Evolutionary conservation across 495 filamentous ascomycete species (phyloP), one percentile per base, ranked within the genome.

Genomic region (Penicillium desertorum): DNA sequence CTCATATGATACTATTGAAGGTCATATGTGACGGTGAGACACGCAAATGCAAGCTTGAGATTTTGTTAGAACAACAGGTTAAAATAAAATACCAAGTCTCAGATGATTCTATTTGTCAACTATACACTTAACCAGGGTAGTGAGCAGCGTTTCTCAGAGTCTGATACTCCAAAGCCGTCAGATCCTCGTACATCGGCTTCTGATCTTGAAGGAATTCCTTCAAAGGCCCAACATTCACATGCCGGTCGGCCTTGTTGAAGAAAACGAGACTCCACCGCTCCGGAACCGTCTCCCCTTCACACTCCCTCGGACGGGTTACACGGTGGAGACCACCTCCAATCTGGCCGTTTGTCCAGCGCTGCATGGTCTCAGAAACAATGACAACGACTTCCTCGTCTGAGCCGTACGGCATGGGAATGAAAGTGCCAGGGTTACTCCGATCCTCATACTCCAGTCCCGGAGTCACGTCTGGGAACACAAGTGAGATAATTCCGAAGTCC

Each of bases 241-340:
- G 42, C 10, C 56, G 48, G 32, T 59, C 27, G 37, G 56, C 56
- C 20, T 59, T 59, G 29, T 36, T 45, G 43, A 59, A 59, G 16
- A 41, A 59, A 22, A 48, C 56, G 8, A 46, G 30, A 19, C 37
- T 45, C 29, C 29, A 54, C 19, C 56, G 41, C 30, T 53, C 56
- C 1, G 56, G 56, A 22, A 59, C 43, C 29, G 20, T 45, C 27
- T 36, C 49, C 19, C 37, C 49, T 11, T 29, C 37, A 41, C n/a
- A 14, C 2, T 59, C n/a, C 16, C 37, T 43, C 14, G 56, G 56
- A 5, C 29, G 42, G 22, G 27, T 59, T 3, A 81, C 76, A 8
- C 74, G 75, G 55, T 80, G 77, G 19, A 79, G 68, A 14, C 76
- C 78, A 17, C 71, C 77, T 53, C 69, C 71, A 16, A 78, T 51